Percentiles rank a stretch among this genome's conserved stretches.
Evolutionary conservation across 306 rosid genomes (phyloP).

Genomic region (Benincasa hispida): DNA sequence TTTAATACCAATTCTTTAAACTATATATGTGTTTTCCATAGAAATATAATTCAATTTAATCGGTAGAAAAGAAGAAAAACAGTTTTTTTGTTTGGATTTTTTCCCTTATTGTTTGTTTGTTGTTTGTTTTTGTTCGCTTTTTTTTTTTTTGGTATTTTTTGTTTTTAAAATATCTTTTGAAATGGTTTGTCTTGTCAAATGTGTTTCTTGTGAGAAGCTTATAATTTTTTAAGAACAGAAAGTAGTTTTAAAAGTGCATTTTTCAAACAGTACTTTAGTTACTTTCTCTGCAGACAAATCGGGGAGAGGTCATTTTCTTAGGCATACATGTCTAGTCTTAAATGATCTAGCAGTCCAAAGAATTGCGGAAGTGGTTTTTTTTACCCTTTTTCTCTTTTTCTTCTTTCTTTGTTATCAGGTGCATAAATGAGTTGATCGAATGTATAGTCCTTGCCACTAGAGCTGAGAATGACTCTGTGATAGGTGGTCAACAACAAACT

Average conservation of each 20-base stretch:
- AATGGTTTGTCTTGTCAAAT: background rate
- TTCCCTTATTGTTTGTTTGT: too few relatives aligned
- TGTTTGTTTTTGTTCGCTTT: too few relatives aligned
- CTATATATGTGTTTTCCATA: background rate
- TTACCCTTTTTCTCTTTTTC: background rate
- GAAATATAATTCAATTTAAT: background rate
- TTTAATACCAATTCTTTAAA: background rate
- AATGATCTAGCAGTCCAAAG: background rate
- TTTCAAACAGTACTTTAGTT: background rate
- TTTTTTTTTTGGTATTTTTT: too few relatives aligned
- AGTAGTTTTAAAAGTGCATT: background rate
- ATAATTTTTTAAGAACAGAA: background rate
- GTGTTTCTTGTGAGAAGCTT: background rate
- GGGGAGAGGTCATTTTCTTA: background rate
- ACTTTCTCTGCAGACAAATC: background rate
- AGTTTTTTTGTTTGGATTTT: background rate
- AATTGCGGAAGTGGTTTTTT: background rate
- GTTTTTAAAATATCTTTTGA: background rate
- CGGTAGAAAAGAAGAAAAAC: background rate
- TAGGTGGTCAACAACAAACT: conserved; percentile 27
- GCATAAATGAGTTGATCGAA: conserved; percentile 75
- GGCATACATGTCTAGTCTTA: background rate
- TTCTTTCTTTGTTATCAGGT: conserved; percentile 43
- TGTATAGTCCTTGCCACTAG: conserved; percentile 44
- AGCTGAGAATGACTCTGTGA: conserved; percentile 24